Conservation (phyloP, 2,329 filamentous ascomycete genomes). For the Aureobasidium musti region DNA sequence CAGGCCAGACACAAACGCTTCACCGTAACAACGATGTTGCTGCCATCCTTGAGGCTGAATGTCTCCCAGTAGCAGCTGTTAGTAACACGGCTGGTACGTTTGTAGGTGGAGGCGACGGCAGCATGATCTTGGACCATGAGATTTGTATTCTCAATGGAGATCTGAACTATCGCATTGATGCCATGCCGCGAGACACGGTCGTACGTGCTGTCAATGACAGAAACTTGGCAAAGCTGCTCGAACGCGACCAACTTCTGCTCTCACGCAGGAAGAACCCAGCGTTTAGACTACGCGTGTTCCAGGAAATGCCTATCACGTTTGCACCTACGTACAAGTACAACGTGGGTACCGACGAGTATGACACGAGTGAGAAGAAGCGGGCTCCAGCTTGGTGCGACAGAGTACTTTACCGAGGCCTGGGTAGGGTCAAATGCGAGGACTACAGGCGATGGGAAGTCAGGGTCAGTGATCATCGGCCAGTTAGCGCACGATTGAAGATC, state of each 20-base stretch:
- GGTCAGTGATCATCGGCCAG: slow-evolving; percentile 89
- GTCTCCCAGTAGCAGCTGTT: slow-evolving; percentile 67
- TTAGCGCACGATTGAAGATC: slow-evolving; percentile 80
- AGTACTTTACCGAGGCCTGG: slow-evolving; percentile 78
- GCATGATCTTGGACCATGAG: slow-evolving; percentile 94
- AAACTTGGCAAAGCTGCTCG: slow-evolving; percentile 82
- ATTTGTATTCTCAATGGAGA: slow-evolving; percentile 97
- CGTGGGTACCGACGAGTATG: slow-evolving; percentile 90
- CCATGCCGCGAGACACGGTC: slow-evolving; percentile 91
- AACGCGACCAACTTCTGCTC: slow-evolving; percentile 89
- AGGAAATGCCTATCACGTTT: slow-evolving; percentile 88
- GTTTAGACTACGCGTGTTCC: slow-evolving; percentile 84
- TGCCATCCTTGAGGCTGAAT: slow-evolving; percentile 76
- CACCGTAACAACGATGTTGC: slow-evolving; percentile 91
- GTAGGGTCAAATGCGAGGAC: slow-evolving; percentile 81
- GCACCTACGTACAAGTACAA: slow-evolving; percentile 99
- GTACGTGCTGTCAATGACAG: slow-evolving; percentile 79
- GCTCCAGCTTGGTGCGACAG: slow-evolving; percentile 97
- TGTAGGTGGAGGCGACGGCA: slow-evolving; percentile 88
- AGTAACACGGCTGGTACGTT: slow-evolving; percentile 72
- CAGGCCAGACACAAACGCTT: slow-evolving; percentile 86
- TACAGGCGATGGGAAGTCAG: slow-evolving; percentile 87
- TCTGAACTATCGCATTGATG: slow-evolving; percentile 97
- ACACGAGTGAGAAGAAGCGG: slow-evolving; percentile 84
- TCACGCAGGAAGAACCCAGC: slow-evolving; percentile 85